Base-by-base conservation (phyloP, 768 basidiomycete genomes). In the Clavulina sp. region DNA sequence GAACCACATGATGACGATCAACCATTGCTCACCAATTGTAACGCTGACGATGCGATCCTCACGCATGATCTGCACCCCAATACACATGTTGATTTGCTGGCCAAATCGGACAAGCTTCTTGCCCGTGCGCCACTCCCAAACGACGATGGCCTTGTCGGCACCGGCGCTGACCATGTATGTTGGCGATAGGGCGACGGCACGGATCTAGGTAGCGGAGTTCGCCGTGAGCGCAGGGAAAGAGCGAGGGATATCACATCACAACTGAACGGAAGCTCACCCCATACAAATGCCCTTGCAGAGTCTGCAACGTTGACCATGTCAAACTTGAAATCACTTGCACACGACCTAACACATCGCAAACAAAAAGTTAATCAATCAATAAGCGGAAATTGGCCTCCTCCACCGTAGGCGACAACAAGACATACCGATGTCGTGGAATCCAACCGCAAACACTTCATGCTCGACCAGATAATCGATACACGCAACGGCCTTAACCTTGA, bases 21-120 rank as follows among this genome's bases (percentile, higher is more conserved):
- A 38, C 9, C 9, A 38, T 9, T 38, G 19, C 43, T 46, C 9
- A 46, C 43, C 43, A 57, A 93, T 87, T 2, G 88, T 92, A 28
- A 91, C 83, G 52, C 86, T 74, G n/a, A 91, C 81, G 21, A 92
- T 80, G 30, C 82, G 71, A 63, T 92, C 88, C 6, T 84, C 83
- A 24, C 59, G 73, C 30, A 89, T 74, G 28, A 92, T 74, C 65
- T 89, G 86, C 26, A 93, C 84, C 5, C 88, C 89, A 48, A 89
- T 84, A 60, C 86, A 88, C 57, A 88, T 76, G 4, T 86, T 92
- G 6, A 86, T 92, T 67, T 91, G 87, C 62, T 93, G 89, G 1
- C 88, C 89, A 58, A 91, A 92, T 18, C 86, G 70, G 33, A 88
- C 83, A 46, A 89, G 81, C 69, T 92, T 93, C 7, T 77, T 80